Percentiles rank a stretch among this genome's conserved stretches.
These are phyloP conservation scores for Nicotiana attenuata DNA, from an alignment of 257 asterid genomes.

Conservation along the genomic window DNA sequence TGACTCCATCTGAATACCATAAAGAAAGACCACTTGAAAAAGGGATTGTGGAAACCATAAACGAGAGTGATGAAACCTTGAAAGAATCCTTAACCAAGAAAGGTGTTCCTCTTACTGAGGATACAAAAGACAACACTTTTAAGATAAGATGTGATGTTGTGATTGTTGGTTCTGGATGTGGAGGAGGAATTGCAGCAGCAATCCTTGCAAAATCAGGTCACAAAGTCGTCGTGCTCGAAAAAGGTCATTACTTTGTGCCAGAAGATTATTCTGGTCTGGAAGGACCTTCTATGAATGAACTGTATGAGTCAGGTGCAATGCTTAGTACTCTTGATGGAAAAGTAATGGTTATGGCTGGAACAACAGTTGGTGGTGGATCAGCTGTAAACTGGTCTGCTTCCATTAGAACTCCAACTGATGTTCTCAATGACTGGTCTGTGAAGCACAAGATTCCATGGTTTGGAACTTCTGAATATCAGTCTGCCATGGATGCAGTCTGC, in stretches of 20 bases:
- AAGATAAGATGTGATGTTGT: conserved; percentile 76
- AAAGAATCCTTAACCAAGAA: conserved; percentile 51
- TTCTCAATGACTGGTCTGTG: conserved; percentile 75
- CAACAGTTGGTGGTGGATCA: conserved; percentile 80
- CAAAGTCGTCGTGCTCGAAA: conserved; percentile 75
- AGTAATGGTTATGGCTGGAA: conserved; percentile 63
- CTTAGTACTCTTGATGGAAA: conserved; percentile 64
- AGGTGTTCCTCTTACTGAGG: conserved; percentile 42
- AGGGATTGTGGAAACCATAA: conserved; percentile 58
- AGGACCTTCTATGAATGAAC: conserved; percentile 60
- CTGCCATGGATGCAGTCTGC: conserved; percentile 78
- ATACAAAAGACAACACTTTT: conserved; percentile 13
- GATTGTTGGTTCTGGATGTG: conserved; percentile 88
- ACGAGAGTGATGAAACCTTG: conserved; percentile 41
- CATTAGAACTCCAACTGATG: conserved; percentile 60
- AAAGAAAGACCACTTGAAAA: conserved; percentile 62
- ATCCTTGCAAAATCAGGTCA: conserved; percentile 69
- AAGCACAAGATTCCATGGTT: conserved; percentile 44
- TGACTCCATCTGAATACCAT: conserved; percentile 3
- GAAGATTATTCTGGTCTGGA: conserved; percentile 84
- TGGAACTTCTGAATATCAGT: conserved; percentile 41
- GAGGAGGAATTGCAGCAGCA: conserved; percentile 88
- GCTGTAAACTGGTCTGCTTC: conserved; percentile 84
- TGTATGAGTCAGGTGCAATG: conserved; percentile 69
- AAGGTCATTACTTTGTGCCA: conserved; percentile 70